phyloP scores from a whole-genome alignment of 2,329 filamentous ascomycete species.

The Aureobasidium leucospermi region DNA sequence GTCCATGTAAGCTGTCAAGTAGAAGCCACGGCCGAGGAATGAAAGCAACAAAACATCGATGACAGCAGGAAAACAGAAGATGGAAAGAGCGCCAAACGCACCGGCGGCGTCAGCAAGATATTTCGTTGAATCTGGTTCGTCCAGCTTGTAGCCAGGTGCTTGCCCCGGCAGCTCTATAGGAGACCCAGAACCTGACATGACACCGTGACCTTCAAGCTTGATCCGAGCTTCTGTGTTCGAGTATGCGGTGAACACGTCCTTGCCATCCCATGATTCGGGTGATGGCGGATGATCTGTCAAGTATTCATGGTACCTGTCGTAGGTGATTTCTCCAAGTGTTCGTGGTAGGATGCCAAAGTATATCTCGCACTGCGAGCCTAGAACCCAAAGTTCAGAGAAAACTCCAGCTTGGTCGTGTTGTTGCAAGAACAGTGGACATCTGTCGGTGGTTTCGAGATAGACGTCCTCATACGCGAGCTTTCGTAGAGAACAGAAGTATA shows the following conservation, averaged over 20 bases:
- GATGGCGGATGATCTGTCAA: constrained; percentile 14
- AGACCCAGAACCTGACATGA: constrained; percentile 14
- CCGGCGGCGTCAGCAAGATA: neutral
- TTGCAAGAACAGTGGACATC: constrained; percentile 54
- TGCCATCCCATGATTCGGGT: constrained; percentile 17
- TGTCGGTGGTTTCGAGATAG: constrained; percentile 55
- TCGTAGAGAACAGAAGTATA: constrained; percentile 51
- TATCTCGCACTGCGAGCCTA: constrained; percentile 55
- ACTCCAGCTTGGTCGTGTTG: constrained; percentile 57
- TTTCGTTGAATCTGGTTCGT: constrained; percentile 14
- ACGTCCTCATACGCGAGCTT: constrained; percentile 55
- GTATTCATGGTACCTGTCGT: constrained; percentile 15
- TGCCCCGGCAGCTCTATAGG: constrained; percentile 14
- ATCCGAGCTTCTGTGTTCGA: constrained; percentile 22
- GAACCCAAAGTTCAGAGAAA: constrained; percentile 56
- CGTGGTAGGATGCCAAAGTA: constrained; percentile 48
- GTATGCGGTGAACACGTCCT: constrained; percentile 18
- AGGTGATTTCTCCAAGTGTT: constrained; percentile 17
- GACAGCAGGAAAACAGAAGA: constrained; percentile 56
- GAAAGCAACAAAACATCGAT: constrained; percentile 55
- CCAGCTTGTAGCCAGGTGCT: constrained; percentile 14
- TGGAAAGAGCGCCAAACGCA: constrained; percentile 23
- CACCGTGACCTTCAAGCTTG: constrained; percentile 14
- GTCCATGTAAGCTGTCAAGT: constrained; percentile 52
- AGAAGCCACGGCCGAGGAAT: constrained; percentile 53